Evolutionary conservation across 2,329 filamentous ascomycete species (phyloP).

Genomic region (Elsinoe arachidis): DNA sequence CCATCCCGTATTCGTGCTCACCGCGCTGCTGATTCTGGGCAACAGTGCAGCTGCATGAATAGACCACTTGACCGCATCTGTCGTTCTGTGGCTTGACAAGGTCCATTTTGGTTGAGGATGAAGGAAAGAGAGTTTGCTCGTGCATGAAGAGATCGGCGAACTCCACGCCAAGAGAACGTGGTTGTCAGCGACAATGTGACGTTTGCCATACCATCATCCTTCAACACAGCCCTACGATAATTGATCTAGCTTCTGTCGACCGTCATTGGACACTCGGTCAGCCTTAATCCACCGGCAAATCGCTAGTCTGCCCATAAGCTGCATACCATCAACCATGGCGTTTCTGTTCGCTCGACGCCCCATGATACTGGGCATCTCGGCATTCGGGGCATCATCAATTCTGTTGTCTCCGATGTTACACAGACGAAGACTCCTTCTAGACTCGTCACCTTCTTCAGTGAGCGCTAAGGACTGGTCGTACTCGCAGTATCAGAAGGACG

Average conservation of each 20-base stretch:
- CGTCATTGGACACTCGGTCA: neutral
- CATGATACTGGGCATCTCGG: conserved; percentile 14
- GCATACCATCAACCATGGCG: conserved; percentile 2
- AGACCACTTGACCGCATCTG: neutral
- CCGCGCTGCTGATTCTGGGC: neutral
- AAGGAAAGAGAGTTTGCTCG: neutral
- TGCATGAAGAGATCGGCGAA: neutral
- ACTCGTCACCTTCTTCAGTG: conserved; percentile 23
- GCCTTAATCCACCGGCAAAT: neutral
- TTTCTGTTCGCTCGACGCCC: conserved; percentile 12
- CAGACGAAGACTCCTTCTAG: conserved; percentile 29
- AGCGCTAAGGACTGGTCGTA: conserved; percentile 32
- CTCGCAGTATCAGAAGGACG: conserved; percentile 31
- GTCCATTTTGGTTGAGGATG: neutral
- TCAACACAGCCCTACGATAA: neutral
- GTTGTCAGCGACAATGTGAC: neutral
- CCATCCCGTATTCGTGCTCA: neutral
- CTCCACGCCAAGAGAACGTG: neutral
- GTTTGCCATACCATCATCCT: neutral
- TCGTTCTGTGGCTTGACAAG: neutral
- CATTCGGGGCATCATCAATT: conserved; percentile 19
- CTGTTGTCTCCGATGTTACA: conserved; percentile 24
- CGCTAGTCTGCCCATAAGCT: neutral
- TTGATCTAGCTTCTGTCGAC: neutral
- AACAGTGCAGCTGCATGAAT: neutral